Evolutionary conservation across 2,329 filamentous ascomycete genomes (phyloP).

Genomic region (Juglanconis juglandina): DNA sequence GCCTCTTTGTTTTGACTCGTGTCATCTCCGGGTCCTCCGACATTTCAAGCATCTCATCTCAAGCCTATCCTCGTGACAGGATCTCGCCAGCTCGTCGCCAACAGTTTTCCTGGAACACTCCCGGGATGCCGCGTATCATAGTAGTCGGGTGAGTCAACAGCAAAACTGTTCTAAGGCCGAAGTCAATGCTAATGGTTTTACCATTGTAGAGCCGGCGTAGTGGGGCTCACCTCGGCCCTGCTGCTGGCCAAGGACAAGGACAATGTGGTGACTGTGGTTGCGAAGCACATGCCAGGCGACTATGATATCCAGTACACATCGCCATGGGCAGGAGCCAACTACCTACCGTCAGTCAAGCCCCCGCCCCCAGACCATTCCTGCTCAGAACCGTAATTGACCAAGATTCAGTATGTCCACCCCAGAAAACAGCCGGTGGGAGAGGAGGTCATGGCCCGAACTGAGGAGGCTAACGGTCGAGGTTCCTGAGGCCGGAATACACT

Average conservation of each 20-base stretch:
- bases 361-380: constrained; percentile 10
- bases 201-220: constrained; percentile 42
- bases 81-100: background rate
- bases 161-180: background rate
- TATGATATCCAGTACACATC: constrained; percentile 89
- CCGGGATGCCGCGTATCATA: constrained; percentile 33
- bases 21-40: too few relatives aligned
- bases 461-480: constrained; percentile 58
- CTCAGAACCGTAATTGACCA: constrained; percentile 10
- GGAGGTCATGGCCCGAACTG: constrained; percentile 62
- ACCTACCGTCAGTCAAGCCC: constrained; percentile 58
- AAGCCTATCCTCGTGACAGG: too few relatives aligned
- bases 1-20: too few relatives aligned
- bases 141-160: constrained; percentile 32
- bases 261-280: constrained; percentile 38
- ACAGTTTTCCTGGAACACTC: background rate
- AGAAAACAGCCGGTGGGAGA: constrained; percentile 54
- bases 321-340: constrained; percentile 84
- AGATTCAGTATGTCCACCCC: constrained; percentile 40
- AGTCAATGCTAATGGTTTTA: background rate
- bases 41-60: too few relatives aligned
- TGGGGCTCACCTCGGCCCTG: constrained; percentile 49
- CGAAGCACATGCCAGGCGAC: constrained; percentile 91
- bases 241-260: constrained; percentile 42
- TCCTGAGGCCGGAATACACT: constrained; percentile 77